Percentiles rank a stretch among this genome's conserved stretches.
Conservation (phyloP, 805 yeast genomes). For the Candida xyloterini region DNA sequence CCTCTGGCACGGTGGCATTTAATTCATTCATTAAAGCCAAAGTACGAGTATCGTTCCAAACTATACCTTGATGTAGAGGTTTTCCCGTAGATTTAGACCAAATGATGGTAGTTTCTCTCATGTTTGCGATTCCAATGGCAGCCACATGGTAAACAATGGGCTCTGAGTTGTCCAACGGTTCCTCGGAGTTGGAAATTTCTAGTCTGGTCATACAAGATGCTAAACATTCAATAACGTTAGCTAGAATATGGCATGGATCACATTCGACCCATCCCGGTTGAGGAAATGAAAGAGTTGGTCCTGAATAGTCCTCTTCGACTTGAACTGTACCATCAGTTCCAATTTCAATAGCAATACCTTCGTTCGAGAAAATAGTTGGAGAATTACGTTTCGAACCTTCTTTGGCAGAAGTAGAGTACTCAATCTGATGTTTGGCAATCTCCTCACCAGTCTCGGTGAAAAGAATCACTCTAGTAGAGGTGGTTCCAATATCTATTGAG, state of each 20-base stretch:
- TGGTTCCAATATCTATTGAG: slow-evolving; percentile 87
- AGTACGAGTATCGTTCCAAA: slow-evolving; percentile 95
- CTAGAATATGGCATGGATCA: slow-evolving; percentile 78
- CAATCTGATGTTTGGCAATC: slow-evolving; percentile 85
- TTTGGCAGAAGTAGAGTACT: slow-evolving; percentile 74
- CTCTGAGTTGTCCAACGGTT: slow-evolving; percentile 30
- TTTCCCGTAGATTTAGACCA: slow-evolving; percentile 84
- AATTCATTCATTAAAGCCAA: slow-evolving; percentile 64
- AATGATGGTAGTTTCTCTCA: slow-evolving; percentile 90
- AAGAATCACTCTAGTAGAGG: slow-evolving; percentile 84
- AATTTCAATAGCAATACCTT: slow-evolving; percentile 63
- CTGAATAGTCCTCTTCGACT: slow-evolving; percentile 54
- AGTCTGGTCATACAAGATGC: slow-evolving; percentile 59
- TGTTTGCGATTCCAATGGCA: slow-evolving; percentile 87
- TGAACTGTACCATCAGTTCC: slow-evolving; percentile 48
- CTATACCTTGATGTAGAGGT: slow-evolving; percentile 85
- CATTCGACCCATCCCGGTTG: slow-evolving; percentile 94
- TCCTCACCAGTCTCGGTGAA: slow-evolving; percentile 73
- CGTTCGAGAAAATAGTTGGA: slow-evolving; percentile 64
- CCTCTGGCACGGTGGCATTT: slow-evolving; percentile 50
- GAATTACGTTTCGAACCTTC: slow-evolving; percentile 35
- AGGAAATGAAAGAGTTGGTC: slow-evolving; percentile 73
- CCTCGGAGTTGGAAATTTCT: slow-evolving; percentile 53
- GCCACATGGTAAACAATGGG: slow-evolving; percentile 47
- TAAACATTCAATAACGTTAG: slow-evolving; percentile 77